These are phyloP conservation scores for Artemisia argyi DNA, from an alignment of 129 eudicot genomes.

Conservation along the genomic window DNA sequence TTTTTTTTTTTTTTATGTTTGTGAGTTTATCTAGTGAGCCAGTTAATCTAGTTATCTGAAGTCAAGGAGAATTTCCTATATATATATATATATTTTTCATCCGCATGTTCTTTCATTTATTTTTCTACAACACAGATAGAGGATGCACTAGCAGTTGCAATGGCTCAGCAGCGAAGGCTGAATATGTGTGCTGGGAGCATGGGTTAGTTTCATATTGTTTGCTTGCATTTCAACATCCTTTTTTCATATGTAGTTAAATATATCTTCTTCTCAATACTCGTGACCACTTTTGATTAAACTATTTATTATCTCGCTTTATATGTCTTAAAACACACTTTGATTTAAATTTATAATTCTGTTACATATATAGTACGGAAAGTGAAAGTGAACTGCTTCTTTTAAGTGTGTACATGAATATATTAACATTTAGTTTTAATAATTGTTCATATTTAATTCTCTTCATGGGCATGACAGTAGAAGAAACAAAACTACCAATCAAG, in stretches of 20 bases:
- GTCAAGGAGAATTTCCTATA: too few species aligned
- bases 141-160: constrained; percentile 68
- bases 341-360: not conserved
- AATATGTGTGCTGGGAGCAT: constrained; percentile 35
- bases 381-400: constrained; percentile 11
- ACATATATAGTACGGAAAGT: not conserved
- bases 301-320: too few species aligned
- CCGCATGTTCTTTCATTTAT: not conserved
- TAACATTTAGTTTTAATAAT: constrained; percentile 1
- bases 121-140: constrained; percentile 54
- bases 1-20: too few species aligned
- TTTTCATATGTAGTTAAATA: not conserved
- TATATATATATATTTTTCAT: too few species aligned
- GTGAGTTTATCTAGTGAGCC: too few species aligned
- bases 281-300: too few species aligned
- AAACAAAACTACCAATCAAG: constrained; percentile 64
- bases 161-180: constrained; percentile 72
- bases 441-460: constrained; percentile 4
- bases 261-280: too few species aligned
- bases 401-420: constrained; percentile 6
- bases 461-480: constrained; percentile 49
- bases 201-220: constrained; percentile 21
- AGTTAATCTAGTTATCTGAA: too few species aligned
- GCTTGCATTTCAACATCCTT: constrained; percentile 8
- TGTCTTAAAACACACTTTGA: too few species aligned